Evolutionary conservation across 1,284 basidiomycete genomes (phyloP), one percentile per base, ranked within the genome.

Genomic region (Pulchroboletus neoregius): DNA sequence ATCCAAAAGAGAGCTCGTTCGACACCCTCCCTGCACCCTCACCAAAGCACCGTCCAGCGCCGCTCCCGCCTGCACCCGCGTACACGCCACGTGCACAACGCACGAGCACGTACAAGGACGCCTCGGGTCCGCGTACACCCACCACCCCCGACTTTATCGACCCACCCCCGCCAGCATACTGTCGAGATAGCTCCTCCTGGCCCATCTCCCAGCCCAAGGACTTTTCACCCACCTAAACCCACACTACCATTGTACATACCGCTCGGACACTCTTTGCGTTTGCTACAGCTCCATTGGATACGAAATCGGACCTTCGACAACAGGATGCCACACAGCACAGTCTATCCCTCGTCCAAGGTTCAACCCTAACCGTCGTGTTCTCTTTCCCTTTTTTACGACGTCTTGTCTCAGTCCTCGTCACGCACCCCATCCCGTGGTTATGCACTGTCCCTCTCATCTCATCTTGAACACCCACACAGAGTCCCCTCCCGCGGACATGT

Each of bases 161-260:
- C 13, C 49, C 43, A 6, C 61, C 61, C 15, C 65, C 61, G 10
- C 65, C 61, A 0, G 65, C 51, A 4, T 67, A 63, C 34, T 51
- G 49, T 31, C 51, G 46, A 13, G 58, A 63, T 6, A 36, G 36
- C 24, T 2, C 39, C 10, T 11, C 40, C 23, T 39, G 23, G 44
- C 27, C 34, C 6, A 11, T 20, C 20, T 20, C n/a, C 16, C 13
- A 28, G 1, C 9, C 42, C 24, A 27, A 27, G 35, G 24, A 35
- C 12, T 1, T 13, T 4, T 6, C 23, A 20, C 20, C 20, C 20
- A 3, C 20, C 20, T 20, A 20, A 20, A 20, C 20, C 4, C 20
- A 20, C 20, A 2, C 20, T 20, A 20, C 20, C 27, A 28, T 12
- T 6, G 33, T 41, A 36, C 23, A 37, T 31, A 49, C 24, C 38